Conservation (phyloP, 768 basidiomycete species). For the Rhizopogon salebrosus region DNA sequence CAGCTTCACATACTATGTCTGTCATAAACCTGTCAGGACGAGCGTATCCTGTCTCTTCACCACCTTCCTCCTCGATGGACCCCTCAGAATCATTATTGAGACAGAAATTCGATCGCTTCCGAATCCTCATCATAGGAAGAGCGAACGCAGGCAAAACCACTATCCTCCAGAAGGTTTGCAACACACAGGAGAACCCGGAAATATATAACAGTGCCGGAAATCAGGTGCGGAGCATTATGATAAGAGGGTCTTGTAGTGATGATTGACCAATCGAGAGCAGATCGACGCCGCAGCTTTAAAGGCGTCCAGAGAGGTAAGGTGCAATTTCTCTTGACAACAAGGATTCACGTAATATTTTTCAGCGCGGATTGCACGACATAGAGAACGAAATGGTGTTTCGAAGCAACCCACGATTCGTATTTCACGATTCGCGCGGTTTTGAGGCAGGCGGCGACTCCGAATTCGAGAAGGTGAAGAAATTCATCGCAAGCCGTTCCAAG, state of each 20-base stretch:
- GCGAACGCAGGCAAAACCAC: slow-evolving; percentile 39
- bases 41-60: too few relatives aligned
- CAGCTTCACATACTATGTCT: too few relatives aligned
- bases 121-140: slow-evolving; percentile 36
- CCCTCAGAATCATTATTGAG: neutral
- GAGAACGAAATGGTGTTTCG: slow-evolving; percentile 23
- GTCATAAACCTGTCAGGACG: too few relatives aligned
- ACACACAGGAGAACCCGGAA: slow-evolving; percentile 26
- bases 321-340: neutral
- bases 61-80: neutral
- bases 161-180: slow-evolving; percentile 32
- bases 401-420: slow-evolving; percentile 30
- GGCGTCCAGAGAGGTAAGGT: neutral
- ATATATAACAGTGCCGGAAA: slow-evolving; percentile 18
- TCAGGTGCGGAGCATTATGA: slow-evolving; percentile 4
- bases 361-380: slow-evolving; percentile 30
- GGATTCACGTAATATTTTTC: neutral
- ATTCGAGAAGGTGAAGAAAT: slow-evolving; percentile 23
- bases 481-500: slow-evolving; percentile 24
- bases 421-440: slow-evolving; percentile 39
- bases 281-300: neutral
- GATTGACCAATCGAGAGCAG: neutral
- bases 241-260: neutral
- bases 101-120: slow-evolving; percentile 18
- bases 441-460: slow-evolving; percentile 29